Evolutionary conservation across 2,329 filamentous ascomycete genomes (phyloP).

Genomic region (Gnomoniopsis sp.): DNA sequence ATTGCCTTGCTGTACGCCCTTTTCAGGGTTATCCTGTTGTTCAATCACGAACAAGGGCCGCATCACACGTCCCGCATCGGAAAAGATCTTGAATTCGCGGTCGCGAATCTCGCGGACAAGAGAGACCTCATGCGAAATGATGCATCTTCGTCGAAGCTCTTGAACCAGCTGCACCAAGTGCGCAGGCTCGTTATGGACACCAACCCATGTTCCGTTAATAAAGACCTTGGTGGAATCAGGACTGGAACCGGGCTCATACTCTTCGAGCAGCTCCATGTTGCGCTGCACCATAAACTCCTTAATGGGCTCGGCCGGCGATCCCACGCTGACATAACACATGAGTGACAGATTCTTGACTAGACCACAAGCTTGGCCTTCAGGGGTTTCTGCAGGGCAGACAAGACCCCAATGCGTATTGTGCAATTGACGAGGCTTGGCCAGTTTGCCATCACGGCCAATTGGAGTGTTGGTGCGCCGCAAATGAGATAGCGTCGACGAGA

Average conservation of each 20-base stretch:
- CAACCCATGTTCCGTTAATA: slow-evolving; percentile 97
- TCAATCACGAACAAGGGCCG: slow-evolving; percentile 92
- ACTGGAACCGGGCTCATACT: slow-evolving; percentile 82
- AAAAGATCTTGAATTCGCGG: slow-evolving; percentile 97
- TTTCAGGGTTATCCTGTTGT: slow-evolving; percentile 74
- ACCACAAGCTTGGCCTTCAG: slow-evolving; percentile 96
- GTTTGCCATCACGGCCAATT: slow-evolving; percentile 95
- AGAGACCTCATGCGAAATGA: slow-evolving; percentile 89
- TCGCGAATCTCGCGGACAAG: slow-evolving; percentile 95
- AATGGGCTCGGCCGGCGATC: slow-evolving; percentile 84
- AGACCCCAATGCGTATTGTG: slow-evolving; percentile 99
- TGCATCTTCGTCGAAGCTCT: slow-evolving; percentile 72
- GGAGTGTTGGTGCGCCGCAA: slow-evolving; percentile 96
- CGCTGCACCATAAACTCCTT: slow-evolving; percentile 93
- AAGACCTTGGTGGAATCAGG: slow-evolving; percentile 97
- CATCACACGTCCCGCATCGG: slow-evolving; percentile 92
- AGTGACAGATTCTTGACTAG: slow-evolving; percentile 96
- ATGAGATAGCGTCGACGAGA: slow-evolving; percentile 94
- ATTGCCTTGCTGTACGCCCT: slow-evolving; percentile 56
- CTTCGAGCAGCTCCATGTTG: slow-evolving; percentile 94
- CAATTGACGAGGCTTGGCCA: slow-evolving; percentile 94
- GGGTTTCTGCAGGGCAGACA: slow-evolving; percentile 95
- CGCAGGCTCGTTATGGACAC: slow-evolving; percentile 85
- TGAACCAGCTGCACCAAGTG: slow-evolving; percentile 78
- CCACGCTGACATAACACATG: slow-evolving; percentile 98